Base-by-base conservation (phyloP, 192 early-diverging fungal species). In the Entophlyctis luteolus region DNA sequence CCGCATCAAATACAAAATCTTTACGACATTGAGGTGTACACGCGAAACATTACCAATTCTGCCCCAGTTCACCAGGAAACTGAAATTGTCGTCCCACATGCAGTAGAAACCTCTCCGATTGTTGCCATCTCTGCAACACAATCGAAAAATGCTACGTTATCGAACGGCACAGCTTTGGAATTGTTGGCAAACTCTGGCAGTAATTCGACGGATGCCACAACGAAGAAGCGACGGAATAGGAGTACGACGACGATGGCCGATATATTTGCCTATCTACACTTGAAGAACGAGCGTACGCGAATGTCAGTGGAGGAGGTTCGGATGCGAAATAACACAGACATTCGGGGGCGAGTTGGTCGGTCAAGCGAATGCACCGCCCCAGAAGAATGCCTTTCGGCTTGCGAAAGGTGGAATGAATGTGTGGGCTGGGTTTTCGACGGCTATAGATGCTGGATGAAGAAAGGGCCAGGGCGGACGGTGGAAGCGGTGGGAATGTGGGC, bases 1-100 rank as follows among this genome's bases (percentile, higher is more conserved):
- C 38, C 65, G 5, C 22, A 39, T 10, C 65, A 68, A 20, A 70
- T 79, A 27, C 74, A 77, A 42, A 42, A 36, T 22, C 58, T 79
- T 3, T 68, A 72, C 38, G 70, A 68, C 3, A 33, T 53, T 46
- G 56, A 72, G 50, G 39, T 42, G 10, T n/a, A n/a, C 39, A 42
- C 8, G 10, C 39, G n/a, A 8, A 42, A n/a, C 39, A 42, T 12
- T n/a, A 42, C 8, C 39, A 42, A 12, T 42, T 42, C 39, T 12
- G 8, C 39, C 39, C 8, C 39, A 42, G 39, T 42, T 5, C 42
- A 16, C 36, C 23, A 12, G 14, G 20, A 35, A 6, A 22, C 20
- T 33, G 12, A 12, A 6, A 12, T 12, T 8, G 25, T n/a, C 1
- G 6, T 1, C 5, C 8, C 49, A n/a, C 48, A 12, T 10, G 8